Evolutionary conservation across 2,329 filamentous ascomycete genomes (phyloP), one percentile per base, ranked within the genome.

Genomic region (Chrysosphaeria jannelii): DNA sequence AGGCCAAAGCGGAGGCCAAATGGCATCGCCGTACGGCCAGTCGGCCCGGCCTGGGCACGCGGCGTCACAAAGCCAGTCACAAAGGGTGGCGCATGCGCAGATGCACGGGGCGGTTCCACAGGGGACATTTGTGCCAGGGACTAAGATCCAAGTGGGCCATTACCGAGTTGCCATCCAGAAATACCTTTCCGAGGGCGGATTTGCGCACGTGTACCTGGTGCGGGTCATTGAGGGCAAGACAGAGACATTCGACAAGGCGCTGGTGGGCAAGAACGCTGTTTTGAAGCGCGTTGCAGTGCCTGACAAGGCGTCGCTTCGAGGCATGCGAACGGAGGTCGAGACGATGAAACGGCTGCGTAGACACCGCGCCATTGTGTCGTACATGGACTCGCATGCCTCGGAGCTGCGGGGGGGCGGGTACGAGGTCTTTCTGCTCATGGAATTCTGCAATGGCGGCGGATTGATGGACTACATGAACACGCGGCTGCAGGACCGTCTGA

Each of bases 381-480:
- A 97, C 47, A 79, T 93, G 42, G 85, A 97, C 50, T 93, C 81
- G 33, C 85, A 97, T 46, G 85, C 85, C 18, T 91, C 78, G 10
- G 79, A 93, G 46, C 51, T 93, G 35, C 69, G 74, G 36, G 76
- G 72, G 24, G 79, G 79, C 20, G 85, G 85, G 28, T 97, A 90
- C 43, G 85, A 97, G 51, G 85, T 97, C 28, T 97, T 97, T 38
- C 45, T 97, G 38, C 65, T 97, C 32, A 97, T 97, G 85, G 85
- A 97, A 42, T 91, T 69, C 45, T 97, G 85, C 48, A 65, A 71
- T 37, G 85, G 85, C 23, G 85, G 85, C 32, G 81, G 85, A 17
- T 49, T 97, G 40, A 97, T 97, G 41, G 85, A 97, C 48, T 97
- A 93, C 43, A 97, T 97, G 85, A 97, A 97, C 47, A 97, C 85